Evolutionary conservation across 129 eudicot species (phyloP).

Genomic region (Escallonia rubra): DNA sequence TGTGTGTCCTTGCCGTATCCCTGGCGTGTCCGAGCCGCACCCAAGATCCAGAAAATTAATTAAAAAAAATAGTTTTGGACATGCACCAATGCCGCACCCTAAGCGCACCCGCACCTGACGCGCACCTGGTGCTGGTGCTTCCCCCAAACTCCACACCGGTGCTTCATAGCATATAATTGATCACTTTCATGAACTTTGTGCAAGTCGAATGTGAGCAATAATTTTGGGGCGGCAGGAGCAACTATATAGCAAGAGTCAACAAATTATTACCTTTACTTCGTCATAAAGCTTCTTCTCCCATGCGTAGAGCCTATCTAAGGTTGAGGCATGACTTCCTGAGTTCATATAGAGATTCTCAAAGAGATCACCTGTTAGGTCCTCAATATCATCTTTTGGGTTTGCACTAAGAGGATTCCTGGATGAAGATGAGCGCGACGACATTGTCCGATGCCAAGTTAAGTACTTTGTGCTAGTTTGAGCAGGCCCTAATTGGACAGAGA

Average conservation of each 20-base stretch:
- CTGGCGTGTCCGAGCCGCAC: no score
- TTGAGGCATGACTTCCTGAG: slow-evolving; percentile 97
- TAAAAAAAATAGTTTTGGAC: no score
- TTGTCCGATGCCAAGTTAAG: slow-evolving; percentile 91
- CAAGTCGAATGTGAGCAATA: no score
- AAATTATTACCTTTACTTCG: slow-evolving; percentile 81
- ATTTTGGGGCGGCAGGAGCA: no score
- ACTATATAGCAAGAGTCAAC: not conserved
- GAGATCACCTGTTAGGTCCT: slow-evolving; percentile 49
- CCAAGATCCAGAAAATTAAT: no score
- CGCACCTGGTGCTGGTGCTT: no score
- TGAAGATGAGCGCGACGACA: slow-evolving; percentile 89
- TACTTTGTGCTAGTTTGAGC: slow-evolving; percentile 71
- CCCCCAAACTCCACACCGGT: no score
- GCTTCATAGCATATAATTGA: no score
- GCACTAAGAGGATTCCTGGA: slow-evolving; percentile 66
- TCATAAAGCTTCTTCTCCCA: slow-evolving; percentile 98
- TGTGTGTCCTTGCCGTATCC: no score
- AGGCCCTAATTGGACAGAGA: slow-evolving; percentile 46
- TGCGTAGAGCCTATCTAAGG: slow-evolving; percentile 83
- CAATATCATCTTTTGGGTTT: slow-evolving; percentile 45
- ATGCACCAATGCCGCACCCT: no score
- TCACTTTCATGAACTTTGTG: no score
- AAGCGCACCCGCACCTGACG: no score
- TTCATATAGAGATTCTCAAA: slow-evolving; percentile 75